These are phyloP conservation scores for Stevia rebaudiana DNA, from an alignment of 140 eudicot species.

Conservation along the genomic window DNA sequence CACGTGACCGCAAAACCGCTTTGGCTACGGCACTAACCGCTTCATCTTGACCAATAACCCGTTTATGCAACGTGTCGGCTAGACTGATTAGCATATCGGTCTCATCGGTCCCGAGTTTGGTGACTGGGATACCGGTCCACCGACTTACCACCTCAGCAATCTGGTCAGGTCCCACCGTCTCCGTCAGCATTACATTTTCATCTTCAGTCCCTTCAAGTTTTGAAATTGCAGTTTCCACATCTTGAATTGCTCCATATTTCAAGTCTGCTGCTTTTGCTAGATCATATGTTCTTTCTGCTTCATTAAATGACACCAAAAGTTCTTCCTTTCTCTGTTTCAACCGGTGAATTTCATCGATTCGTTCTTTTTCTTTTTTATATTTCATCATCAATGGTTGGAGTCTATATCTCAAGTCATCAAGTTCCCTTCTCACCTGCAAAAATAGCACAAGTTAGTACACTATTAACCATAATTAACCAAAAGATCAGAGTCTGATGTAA, in stretches of 20 bases:
- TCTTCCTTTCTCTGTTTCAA: constrained; percentile 76
- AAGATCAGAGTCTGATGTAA: too few species aligned
- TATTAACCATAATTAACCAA: background rate
- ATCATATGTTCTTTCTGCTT: constrained; percentile 87
- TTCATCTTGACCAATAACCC: constrained; percentile 86
- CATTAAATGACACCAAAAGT: constrained; percentile 55
- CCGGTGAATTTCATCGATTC: constrained; percentile 77
- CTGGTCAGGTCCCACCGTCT: constrained; percentile 94
- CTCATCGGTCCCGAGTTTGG: constrained; percentile 82
- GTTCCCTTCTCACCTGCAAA: constrained; percentile 53
- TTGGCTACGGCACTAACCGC: constrained; percentile 91
- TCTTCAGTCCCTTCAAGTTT: constrained; percentile 53
- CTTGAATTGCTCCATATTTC: constrained; percentile 83
- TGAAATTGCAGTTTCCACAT: constrained; percentile 73
- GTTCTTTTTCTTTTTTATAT: constrained; percentile 73
- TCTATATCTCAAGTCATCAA: constrained; percentile 75
- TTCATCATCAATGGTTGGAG: constrained; percentile 87
- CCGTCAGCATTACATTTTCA: constrained; percentile 66
- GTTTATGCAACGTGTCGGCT: constrained; percentile 62
- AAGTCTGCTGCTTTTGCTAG: constrained; percentile 83
- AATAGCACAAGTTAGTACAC: background rate
- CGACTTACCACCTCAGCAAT: constrained; percentile 97
- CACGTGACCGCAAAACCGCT: constrained; percentile 86
- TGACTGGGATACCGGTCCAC: constrained; percentile 97
- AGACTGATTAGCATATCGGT: constrained; percentile 75